Percentiles rank a stretch among this genome's conserved stretches.
Evolutionary conservation across 352 stramenopile species (phyloP).

Genomic region (Phytophthora vignae): DNA sequence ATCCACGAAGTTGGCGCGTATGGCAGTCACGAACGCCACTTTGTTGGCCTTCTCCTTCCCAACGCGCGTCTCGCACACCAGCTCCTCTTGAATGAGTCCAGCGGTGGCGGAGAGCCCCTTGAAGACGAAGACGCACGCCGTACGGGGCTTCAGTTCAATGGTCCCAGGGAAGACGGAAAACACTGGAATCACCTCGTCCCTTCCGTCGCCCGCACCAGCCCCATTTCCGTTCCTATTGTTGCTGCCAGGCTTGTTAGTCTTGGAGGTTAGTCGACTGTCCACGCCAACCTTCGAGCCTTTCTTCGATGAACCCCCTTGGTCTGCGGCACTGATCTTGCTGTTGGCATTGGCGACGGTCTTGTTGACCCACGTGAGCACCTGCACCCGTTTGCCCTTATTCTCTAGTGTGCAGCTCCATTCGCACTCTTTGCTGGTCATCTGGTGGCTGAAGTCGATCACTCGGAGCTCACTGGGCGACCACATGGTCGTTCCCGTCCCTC

Average conservation of each 20-base stretch:
- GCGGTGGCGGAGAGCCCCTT: constrained; percentile 76
- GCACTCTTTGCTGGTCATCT: constrained; percentile 92
- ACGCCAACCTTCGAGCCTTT: constrained; percentile 20
- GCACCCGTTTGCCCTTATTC: constrained; percentile 94
- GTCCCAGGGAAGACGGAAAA: constrained; percentile 92
- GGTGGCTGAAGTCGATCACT: constrained; percentile 91
- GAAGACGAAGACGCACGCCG: constrained; percentile 94
- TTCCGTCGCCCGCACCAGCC: constrained; percentile 9
- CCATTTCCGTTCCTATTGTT: constrained; percentile 32
- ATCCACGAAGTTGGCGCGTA: constrained; percentile 92
- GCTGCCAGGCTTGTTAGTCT: constrained; percentile 21
- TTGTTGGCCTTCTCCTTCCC: constrained; percentile 93
- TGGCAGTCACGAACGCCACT: constrained; percentile 89
- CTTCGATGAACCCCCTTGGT: constrained; percentile 26
- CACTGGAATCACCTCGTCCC: constrained; percentile 57
- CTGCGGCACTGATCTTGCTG: constrained; percentile 24
- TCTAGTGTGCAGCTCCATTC: constrained; percentile 95
- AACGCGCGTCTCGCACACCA: constrained; percentile 93
- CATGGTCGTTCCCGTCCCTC: constrained; percentile 95
- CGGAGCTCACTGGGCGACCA: constrained; percentile 91
- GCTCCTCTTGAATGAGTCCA: constrained; percentile 79
- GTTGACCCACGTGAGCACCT: constrained; percentile 95
- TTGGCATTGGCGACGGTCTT: constrained; percentile 37
- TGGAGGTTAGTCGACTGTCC: constrained; percentile 17
- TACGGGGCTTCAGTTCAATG: constrained; percentile 94